phyloP scores from a whole-genome alignment of 2,329 filamentous ascomycete genomes.

The Sporothrix pseudoabietina region DNA sequence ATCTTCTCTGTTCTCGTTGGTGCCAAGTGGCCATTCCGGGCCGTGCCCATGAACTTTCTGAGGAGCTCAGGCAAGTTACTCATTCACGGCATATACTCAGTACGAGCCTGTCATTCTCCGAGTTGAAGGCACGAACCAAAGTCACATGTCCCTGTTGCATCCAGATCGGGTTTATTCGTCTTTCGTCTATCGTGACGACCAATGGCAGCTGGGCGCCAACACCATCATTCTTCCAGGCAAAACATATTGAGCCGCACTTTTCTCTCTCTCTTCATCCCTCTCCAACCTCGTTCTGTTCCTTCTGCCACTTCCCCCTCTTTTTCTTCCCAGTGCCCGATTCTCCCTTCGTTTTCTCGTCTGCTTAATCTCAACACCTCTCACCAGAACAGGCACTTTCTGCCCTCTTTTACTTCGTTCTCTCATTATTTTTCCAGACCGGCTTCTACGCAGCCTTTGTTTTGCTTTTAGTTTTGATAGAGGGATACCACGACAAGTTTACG shows the following conservation, averaged over 20 bases:
- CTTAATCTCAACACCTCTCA: neutral
- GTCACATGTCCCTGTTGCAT: constrained; percentile 6
- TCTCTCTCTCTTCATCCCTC: neutral
- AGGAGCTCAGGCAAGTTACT: neutral
- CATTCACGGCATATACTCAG: neutral
- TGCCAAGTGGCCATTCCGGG: neutral
- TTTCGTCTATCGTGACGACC: neutral
- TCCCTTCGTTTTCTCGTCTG: neutral
- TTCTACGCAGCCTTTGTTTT: neutral
- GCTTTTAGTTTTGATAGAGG: neutral
- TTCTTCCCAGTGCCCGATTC: neutral
- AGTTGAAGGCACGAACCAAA: neutral
- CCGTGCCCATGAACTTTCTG: neutral
- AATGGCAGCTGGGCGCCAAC: neutral
- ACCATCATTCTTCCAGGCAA: neutral
- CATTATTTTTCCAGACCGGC: neutral
- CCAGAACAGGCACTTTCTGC: neutral
- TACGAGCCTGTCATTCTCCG: neutral
- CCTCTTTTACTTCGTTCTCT: neutral
- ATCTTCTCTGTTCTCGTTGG: neutral
- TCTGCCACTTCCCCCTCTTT: neutral
- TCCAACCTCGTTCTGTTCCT: neutral
- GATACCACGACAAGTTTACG: neutral
- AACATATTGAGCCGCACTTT: neutral
- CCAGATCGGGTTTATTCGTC: neutral